Base-by-base conservation (phyloP, 192 early-diverging fungal genomes). In the Umbelopsis vinacea region DNA sequence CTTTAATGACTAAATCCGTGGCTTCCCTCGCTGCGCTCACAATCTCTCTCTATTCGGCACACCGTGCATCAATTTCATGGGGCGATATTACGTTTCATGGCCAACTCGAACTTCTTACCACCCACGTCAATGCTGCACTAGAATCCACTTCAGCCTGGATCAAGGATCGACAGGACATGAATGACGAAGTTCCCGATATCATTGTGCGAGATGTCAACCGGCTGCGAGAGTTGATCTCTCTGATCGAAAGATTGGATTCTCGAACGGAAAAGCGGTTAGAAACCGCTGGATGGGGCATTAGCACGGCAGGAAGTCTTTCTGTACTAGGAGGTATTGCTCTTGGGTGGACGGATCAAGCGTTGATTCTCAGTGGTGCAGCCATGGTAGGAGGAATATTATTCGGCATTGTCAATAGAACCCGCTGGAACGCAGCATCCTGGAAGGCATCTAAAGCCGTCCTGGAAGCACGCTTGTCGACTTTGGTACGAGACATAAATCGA, bases 141-240 rank as follows among this genome's bases (percentile, higher is more conserved):
- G 73, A 83, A 45, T 81, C 79, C 29, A 83, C 80, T 2, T 71
- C 80, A 50, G 79, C 74, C n/a, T 86, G 84, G 84, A 81, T 83
- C 23, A 78, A 77, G 38, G 82, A 86, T 54, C 75, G 77, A 52
- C 75, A 79, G 46, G 67, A 78, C 45, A 40, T 79, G 35, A 60
- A 55, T 5, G 74, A 79, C 24, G 70, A 72, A 24, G 75, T 83
- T 26, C 84, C 82, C 7, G 76, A 78, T 26, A 74, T 80, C 40
- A 26, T 86, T 14, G 70, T 40, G 2, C 60, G 71, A 7, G 84
- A 86, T 45, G 21, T 84, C 19, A 57, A 50, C 10, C 63, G 69
- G 48, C 76, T 86, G 43, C 73, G 78, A 60, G 79, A 82, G 17
- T 46, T 86, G n/a, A 71, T 81, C 7, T 75, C 78, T 15, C 69